Conservation (phyloP, 768 basidiomycete genomes). For the Mrakia frigida region DNA sequence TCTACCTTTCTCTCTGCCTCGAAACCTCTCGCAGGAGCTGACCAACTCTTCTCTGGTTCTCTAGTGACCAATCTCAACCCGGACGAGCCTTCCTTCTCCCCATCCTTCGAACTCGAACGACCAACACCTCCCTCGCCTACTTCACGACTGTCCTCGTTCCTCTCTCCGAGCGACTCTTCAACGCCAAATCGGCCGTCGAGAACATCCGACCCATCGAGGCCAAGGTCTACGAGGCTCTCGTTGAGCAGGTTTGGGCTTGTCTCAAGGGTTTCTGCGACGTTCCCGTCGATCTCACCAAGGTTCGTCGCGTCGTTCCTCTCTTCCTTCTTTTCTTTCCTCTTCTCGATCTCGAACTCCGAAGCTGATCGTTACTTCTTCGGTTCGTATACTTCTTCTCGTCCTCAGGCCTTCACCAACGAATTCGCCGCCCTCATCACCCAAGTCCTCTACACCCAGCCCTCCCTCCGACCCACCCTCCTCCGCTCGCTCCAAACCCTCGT, state of each 20-base stretch:
- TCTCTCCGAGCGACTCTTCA: constrained; percentile 86
- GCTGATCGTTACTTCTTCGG: not conserved
- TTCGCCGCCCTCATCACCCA: constrained; percentile 90
- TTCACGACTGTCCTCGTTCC: constrained; percentile 90
- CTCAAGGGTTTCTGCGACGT: constrained; percentile 85
- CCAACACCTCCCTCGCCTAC: constrained; percentile 73
- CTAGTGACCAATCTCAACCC: constrained; percentile 54
- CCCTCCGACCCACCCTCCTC: constrained; percentile 74
- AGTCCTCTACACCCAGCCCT: constrained; percentile 81
- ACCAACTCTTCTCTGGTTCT: not conserved
- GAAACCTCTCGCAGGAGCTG: not conserved
- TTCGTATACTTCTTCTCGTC: not conserved
- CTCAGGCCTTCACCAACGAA: constrained; percentile 63
- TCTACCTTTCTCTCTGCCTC: constrained; percentile 20
- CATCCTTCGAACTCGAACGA: constrained; percentile 63
- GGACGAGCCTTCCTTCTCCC: constrained; percentile 90
- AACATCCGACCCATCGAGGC: constrained; percentile 57
- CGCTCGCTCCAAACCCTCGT: constrained; percentile 74
- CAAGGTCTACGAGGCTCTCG: constrained; percentile 91
- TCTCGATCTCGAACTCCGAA: not conserved
- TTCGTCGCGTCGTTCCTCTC: constrained; percentile 41
- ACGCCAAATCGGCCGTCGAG: constrained; percentile 74
- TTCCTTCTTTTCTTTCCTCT: not conserved
- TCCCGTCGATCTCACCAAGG: constrained; percentile 67
- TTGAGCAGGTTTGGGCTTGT: constrained; percentile 89